Evolutionary conservation across 139 green algal species (phyloP), one percentile per base, ranked within the genome.

Genomic region (Desmodesmus armatus): DNA sequence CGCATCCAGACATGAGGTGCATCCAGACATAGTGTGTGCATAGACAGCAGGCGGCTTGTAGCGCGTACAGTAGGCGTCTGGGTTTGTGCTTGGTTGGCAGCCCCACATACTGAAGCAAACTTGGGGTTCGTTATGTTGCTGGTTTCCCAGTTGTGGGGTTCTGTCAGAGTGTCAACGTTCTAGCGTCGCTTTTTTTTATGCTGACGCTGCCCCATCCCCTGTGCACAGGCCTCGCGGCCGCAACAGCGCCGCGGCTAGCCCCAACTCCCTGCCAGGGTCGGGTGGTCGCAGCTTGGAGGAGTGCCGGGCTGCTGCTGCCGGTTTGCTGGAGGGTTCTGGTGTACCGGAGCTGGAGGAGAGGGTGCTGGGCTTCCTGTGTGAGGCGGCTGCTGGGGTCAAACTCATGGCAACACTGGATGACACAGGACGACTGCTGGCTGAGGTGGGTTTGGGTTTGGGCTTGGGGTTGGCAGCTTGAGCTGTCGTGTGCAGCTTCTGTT

Each of bases 331-430:
- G 47, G 89, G 81, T 41, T 94, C 89, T 77, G 90, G 92, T 1
- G 29, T 96, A 15, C 67, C 75, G 25, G 88, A 94, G 47, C 84
- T 96, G 79, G 94, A 96, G 92, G 65, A 83, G 27, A 65, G 87
- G 5, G 91, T 96, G 86, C 83, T 96, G 66, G 41, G 78, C n/a
- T 95, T 93, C 88, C 86, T 96, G 74, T 91, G 87, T 79, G 82
- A 80, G 13, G 82, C 94, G 33, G 87, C 80, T 27, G 92, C 55
- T 2, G 82, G 39, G 29, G 78, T 95, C 25, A 93, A 94, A 87
- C 72, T 92, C 71, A 49, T 96, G 79, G 88, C 92, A 4, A 80
- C 83, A 3, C 75, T 93, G 44, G 94, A 96, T 62, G 91, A 95
- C 87, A 40, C 87, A 13, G 78, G 63, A 0, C 62, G 88, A 1